Evolutionary conservation across 768 basidiomycete genomes (phyloP), one percentile per base, ranked within the genome.

Genomic region (Bullera alba): DNA sequence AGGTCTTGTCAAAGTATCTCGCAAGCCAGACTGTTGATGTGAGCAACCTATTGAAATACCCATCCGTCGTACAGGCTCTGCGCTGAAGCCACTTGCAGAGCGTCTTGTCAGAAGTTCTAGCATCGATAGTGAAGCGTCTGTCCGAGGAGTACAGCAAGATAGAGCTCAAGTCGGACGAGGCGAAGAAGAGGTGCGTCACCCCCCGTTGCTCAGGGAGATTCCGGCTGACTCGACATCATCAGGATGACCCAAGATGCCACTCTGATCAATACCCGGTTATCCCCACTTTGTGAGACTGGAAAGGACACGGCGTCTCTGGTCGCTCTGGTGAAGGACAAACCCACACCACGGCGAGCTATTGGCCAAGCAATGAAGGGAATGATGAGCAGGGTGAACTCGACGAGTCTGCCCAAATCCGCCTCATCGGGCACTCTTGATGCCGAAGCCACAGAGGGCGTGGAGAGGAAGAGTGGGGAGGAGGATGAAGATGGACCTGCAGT

Each of bases 71-170:
- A 34, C 34, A 19, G 23, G 15, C 27, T n/a, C 15, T 21, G 0
- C 15, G 52, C 44, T 57, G 36, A 58, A 52, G n/a, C 54, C 47
- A 57, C 46, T 43, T 55, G 21, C 69, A 95, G 87, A 81, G 80
- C 70, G 89, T 99, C 67, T 92, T 96, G 87, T 81, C 83, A 29
- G 88, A 96, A 68, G 95, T 97, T 14, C 84, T 96, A 54, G 86
- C 86, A 17, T 84, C 88, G 14, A 91, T 96, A 73, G 90, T 90
- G 71, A 83, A 88, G 74, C 82, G 87, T 29, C 77, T 99, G 19
- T 83, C 83, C 32, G 88, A 92, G 64, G 89, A 91, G 68, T 93
- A 84, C 72, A 77, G 77, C 46, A 81, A 79, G 65, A 82, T 95
- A 48, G 87, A 91, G 58, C 76, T 96, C 26, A 87, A 84, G 46